Base-by-base conservation (phyloP, 1,284 basidiomycete genomes). In the Agaricales sp. region DNA sequence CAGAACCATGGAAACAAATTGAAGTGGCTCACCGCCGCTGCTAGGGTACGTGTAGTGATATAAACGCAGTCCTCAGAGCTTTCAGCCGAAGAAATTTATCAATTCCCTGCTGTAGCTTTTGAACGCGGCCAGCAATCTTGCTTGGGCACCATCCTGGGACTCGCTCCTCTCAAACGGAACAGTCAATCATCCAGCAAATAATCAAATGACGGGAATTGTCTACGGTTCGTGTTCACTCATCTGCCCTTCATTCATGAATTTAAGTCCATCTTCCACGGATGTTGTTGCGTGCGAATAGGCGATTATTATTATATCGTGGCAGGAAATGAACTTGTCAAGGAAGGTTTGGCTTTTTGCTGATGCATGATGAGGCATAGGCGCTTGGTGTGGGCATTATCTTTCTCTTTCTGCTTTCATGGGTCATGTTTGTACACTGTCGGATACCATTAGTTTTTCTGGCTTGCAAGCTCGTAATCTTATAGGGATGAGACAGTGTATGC, bases 121-220 rank as follows among this genome's bases (percentile, higher is more conserved):
- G 50, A 61, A 61, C 49, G 67, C 69, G 47, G 77, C 73, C 22
- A 78, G 73, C 2, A 59, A 62, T 12, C 59, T 80, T 16, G 78
- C 77, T 1, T 82, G 78, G 77, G 63, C 65, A 14, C 73, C 75
- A 2, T 61, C 66, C 12, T 84, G 79, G 75, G 69, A 81, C 53
- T 80, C 77, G 55, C 59, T 85, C 20, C 63, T 85, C 25, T 76
- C 79, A 1, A 83, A 84, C 55, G 81, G 79, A 21, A 84, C 82
- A 0, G 78, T 81, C 4, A 78, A 82, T 58, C 68, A 70, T 57
- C 78, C 75, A 0, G 68, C 63, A 16, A 66, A 70, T 37, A 82
- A 79, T 58, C 74, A 74, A 51, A 60, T 76, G 45, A 84, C 81
- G 0, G 81, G 81, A 0, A 80, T 75, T 47, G 73, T 80, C 19